Evolutionary conservation across 176 grass and related monocot species (phyloP).

Genomic region (Paspalum vaginatum): DNA sequence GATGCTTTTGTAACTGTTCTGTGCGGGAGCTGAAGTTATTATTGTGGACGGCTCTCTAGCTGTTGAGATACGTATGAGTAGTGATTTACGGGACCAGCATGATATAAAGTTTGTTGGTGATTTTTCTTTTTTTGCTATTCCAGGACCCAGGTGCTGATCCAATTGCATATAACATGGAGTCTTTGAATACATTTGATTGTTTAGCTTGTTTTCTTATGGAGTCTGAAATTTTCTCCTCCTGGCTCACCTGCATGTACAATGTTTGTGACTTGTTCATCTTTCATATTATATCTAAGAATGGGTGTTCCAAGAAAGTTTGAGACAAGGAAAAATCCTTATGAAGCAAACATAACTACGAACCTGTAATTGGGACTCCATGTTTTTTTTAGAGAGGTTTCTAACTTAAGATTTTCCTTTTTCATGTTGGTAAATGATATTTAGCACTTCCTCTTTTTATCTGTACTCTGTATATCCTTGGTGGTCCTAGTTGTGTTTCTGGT

Average conservation of each 20-base stretch:
- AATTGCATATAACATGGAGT: not conserved
- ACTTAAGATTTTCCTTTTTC: not conserved
- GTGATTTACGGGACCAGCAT: not conserved
- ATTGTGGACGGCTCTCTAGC: not conserved
- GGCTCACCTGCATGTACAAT: slow-evolving; percentile 11
- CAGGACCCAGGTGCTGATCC: not conserved
- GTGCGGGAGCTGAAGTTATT: not conserved
- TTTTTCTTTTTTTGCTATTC: slow-evolving; percentile 12
- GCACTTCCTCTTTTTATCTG: not conserved
- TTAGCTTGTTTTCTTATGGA: not conserved
- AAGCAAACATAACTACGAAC: not conserved
- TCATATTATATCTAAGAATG: not conserved
- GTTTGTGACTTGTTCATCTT: not conserved
- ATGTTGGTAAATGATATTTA: slow-evolving; percentile 10
- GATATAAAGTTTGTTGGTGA: not conserved
- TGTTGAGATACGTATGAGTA: not conserved
- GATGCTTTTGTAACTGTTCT: not conserved
- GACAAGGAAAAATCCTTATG: not conserved
- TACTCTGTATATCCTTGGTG: not conserved
- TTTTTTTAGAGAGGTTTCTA: not conserved
- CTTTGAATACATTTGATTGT: not conserved
- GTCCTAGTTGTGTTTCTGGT: not conserved
- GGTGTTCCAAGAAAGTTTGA: not conserved
- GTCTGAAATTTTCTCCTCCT: not conserved
- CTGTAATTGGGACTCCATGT: not conserved